Base-by-base conservation (phyloP, 2,329 filamentous ascomycete species). In the Leptosphaerulina australis region DNA sequence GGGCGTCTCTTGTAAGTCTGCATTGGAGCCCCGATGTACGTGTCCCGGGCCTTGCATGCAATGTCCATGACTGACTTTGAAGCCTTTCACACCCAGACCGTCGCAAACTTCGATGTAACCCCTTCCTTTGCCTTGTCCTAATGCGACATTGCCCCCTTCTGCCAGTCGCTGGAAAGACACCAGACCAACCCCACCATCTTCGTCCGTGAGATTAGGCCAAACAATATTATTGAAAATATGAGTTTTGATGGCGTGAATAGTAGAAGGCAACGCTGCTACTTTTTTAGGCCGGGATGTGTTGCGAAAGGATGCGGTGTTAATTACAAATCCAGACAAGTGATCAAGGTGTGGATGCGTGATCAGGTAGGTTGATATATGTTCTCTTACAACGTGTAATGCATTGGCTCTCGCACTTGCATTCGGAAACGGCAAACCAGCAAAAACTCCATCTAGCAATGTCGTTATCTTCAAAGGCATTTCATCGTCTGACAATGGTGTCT, bases 171-270 rank as follows among this genome's bases (percentile, higher is more conserved):
- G 87, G 63, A 96, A 97, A 0, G 91, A 96, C 25, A 99, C 85
- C 21, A 99, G 81, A 0, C 94, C 94, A 3, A 92, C 92, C 18
- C 94, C 94, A 25, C 92, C 91, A 70, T 96, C 94, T 74, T 99
- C 94, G 66, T 99, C 93, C 0, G 91, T 95, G 29, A 99, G 77
- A 62, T 99, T 99, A 0, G 94, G 94, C 94, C 94, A 99, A 44
- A 97, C 96, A 50, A 96, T 79, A 66, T 97, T 95, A 74, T 99
- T 99, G 78, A 99, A 99, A 52, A 99, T 90, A 73, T 99, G 92
- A 0, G 81, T 85, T 71, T 96, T 97, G 73, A 99, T 87, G 0
- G 93, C 92, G 35, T 90, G 82, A 41, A 99, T 92, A n/a, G 93
- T 96, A 21, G 85, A 87, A 0, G 92, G 91, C 3, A 97, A 77